Conservation (phyloP, 768 basidiomycete species). For the Kondoa subrosea region DNA sequence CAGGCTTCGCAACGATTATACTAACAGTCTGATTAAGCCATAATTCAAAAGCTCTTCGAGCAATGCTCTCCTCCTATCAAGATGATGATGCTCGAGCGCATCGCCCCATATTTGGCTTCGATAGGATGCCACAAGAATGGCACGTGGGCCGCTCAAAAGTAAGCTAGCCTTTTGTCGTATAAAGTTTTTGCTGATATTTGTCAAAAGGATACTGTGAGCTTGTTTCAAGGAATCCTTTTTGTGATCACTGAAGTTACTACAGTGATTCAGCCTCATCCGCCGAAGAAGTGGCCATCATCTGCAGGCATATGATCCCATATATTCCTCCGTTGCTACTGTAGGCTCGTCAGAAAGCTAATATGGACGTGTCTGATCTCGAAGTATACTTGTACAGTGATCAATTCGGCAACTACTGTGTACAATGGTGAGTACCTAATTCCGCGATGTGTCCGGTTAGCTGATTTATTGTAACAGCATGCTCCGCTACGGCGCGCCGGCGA, state of each 20-base stretch:
- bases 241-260: conserved; percentile 35
- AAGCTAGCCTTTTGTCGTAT: not conserved
- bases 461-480: conserved; percentile 41
- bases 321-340: conserved; percentile 84
- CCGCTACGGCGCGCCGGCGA: conserved; percentile 71
- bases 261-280: conserved; percentile 81
- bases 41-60: conserved; percentile 95
- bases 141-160: conserved; percentile 96
- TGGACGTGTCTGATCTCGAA: not conserved
- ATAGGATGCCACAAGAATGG: conserved; percentile 95
- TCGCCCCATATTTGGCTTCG: conserved; percentile 83
- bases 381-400: conserved; percentile 36
- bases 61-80: conserved; percentile 59
- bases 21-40: conserved; percentile 36
- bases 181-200: not conserved
- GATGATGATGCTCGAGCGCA: conserved; percentile 80
- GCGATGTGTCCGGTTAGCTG: not conserved
- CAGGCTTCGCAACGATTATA: not conserved
- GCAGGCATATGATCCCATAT: conserved; percentile 74
- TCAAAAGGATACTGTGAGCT: not conserved
- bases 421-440: conserved; percentile 29
- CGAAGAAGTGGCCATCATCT: conserved; percentile 69
- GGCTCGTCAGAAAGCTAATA: conserved; percentile 49
- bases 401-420: conserved; percentile 36
- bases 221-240: not conserved